Percentiles rank a stretch among this genome's conserved stretches.
phyloP scores from a whole-genome alignment of 371 early-diverging fungal genomes.

The Mortierella sp. region DNA sequence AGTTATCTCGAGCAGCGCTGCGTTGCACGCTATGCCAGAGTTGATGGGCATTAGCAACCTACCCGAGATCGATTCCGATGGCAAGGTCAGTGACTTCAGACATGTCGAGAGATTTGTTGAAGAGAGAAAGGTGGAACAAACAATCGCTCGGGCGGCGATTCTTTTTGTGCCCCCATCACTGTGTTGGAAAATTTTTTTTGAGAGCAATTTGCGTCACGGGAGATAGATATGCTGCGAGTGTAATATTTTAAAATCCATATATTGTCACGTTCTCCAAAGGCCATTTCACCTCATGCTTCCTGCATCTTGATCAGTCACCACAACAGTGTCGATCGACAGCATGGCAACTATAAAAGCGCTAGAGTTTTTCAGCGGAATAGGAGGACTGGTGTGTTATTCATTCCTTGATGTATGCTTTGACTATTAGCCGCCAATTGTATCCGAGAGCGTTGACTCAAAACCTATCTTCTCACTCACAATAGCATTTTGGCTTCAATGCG shows the following conservation, averaged over 20 bases:
- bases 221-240: neutral
- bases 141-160: constrained; percentile 15
- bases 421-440: neutral
- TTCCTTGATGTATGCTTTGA: neutral
- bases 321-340: neutral
- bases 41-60: constrained; percentile 14
- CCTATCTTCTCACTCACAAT: neutral
- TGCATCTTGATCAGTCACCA: neutral
- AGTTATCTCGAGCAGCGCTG: neutral
- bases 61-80: constrained; percentile 74
- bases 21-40: neutral
- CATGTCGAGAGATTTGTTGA: constrained; percentile 60
- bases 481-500: constrained; percentile 75
- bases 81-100: constrained; percentile 80
- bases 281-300: neutral
- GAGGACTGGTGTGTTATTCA: constrained; percentile 67
- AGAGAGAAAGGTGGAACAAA: constrained; percentile 55
- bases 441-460: neutral
- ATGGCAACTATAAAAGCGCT: constrained; percentile 62
- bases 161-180: constrained; percentile 16
- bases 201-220: constrained; percentile 7
- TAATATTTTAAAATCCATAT: neutral
- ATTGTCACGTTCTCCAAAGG: no score
- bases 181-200: constrained; percentile 4
- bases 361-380: constrained; percentile 85